Conservation (phyloP, 106 monocot species). For the Triglochin maritima region DNA sequence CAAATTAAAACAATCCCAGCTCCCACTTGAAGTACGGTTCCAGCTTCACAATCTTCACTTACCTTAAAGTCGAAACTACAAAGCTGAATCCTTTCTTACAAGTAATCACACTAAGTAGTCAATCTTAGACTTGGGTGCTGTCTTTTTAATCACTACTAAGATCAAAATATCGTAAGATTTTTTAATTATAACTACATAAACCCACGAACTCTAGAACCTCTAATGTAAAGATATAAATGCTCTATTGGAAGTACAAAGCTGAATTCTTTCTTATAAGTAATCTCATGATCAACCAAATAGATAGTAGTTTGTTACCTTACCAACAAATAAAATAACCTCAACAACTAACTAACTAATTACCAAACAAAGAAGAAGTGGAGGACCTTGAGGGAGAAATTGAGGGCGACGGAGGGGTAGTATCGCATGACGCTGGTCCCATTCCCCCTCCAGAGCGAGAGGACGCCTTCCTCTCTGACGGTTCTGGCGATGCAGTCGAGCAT, state of each 20-base stretch:
- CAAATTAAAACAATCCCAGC: too few species aligned
- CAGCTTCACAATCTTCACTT: too few species aligned
- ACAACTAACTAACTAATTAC: neutral
- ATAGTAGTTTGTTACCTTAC: neutral
- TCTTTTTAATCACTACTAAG: too few species aligned
- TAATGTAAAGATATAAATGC: too few species aligned
- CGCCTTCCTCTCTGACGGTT: conserved; percentile 80
- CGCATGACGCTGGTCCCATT: conserved; percentile 89
- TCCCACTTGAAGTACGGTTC: too few species aligned
- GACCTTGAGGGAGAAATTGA: conserved; percentile 99
- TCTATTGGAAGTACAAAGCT: too few species aligned
- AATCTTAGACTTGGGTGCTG: too few species aligned
- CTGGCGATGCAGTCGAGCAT: conserved; percentile 79
- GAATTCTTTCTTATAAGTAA: too few species aligned
- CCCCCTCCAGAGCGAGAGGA: conserved; percentile 93
- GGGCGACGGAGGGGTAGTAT: conserved; percentile 96
- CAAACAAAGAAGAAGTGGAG: neutral
- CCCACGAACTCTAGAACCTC: neutral
- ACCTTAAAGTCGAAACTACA: too few species aligned
- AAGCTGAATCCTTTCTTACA: too few species aligned
- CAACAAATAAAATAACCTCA: neutral
- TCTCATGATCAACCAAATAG: too few species aligned
- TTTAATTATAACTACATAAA: neutral
- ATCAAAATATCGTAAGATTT: neutral
- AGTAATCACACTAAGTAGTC: too few species aligned